Evolutionary conservation across 2,329 filamentous ascomycete genomes (phyloP).

Genomic region (Raffaelea ambrosiae): DNA sequence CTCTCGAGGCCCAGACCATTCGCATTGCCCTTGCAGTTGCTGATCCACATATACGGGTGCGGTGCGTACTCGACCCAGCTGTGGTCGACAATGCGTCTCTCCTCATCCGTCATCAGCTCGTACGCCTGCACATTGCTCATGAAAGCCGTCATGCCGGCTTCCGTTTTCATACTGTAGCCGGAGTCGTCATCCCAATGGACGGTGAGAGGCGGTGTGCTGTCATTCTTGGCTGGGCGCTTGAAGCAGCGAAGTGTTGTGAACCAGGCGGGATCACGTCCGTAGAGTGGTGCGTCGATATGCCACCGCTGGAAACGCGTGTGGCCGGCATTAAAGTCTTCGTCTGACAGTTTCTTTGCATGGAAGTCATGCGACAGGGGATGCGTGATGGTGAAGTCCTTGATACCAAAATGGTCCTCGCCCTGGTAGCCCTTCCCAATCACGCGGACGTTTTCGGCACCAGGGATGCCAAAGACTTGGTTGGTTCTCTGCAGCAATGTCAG

Average conservation of each 20-base stretch:
- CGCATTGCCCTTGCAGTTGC: constrained; percentile 27
- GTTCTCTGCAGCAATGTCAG: constrained; percentile 14
- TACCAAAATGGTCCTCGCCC: constrained; percentile 32
- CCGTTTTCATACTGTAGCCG: constrained; percentile 29
- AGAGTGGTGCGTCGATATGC: constrained; percentile 40
- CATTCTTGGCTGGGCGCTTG: constrained; percentile 27
- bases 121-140: constrained; percentile 33
- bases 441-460: constrained; percentile 33
- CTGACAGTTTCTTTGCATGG: constrained; percentile 23
- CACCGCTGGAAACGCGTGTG: constrained; percentile 37
- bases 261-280: constrained; percentile 23
- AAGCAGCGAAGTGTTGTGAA: constrained; percentile 23
- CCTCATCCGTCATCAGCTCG: constrained; percentile 30
- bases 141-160: constrained; percentile 34
- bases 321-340: constrained; percentile 27
- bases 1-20: constrained; percentile 30
- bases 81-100: constrained; percentile 30
- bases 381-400: constrained; percentile 25
- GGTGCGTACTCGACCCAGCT: constrained; percentile 38
- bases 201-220: constrained; percentile 20
- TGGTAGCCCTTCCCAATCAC: constrained; percentile 37
- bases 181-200: constrained; percentile 22
- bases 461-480: constrained; percentile 26
- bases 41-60: constrained; percentile 34
- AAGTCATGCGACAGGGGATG: constrained; percentile 26